phyloP scores from a whole-genome alignment of 768 basidiomycete genomes.

The Asterophora lycoperdoides region DNA sequence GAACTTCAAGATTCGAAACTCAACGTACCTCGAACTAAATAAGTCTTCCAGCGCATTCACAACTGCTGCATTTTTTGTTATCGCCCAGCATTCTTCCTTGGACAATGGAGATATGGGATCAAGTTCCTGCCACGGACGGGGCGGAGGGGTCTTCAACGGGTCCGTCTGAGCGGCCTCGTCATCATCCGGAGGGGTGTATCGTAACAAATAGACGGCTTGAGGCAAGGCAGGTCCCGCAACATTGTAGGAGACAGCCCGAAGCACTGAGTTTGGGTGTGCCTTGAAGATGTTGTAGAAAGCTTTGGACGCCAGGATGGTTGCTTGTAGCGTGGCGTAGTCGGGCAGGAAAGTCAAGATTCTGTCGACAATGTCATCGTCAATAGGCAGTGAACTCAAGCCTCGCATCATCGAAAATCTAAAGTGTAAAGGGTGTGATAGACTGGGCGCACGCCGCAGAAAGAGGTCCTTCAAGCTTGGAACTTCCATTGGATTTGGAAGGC shows the following conservation, averaged over 20 bases:
- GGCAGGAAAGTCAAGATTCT: conserved; percentile 23
- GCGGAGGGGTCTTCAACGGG: background rate
- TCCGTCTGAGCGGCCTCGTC: background rate
- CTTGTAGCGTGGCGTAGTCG: conserved; percentile 24
- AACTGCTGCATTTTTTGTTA: conserved; percentile 22
- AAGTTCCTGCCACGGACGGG: conserved; percentile 9
- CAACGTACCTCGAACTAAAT: conserved; percentile 35
- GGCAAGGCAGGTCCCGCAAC: conserved; percentile 27
- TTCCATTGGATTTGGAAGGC: no score
- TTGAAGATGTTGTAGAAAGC: conserved; percentile 27
- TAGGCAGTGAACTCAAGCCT: conserved; percentile 15
- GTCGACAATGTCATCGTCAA: conserved; percentile 30
- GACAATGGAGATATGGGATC: conserved; percentile 17
- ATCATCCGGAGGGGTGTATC: conserved; percentile 10
- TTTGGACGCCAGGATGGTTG: conserved; percentile 25
- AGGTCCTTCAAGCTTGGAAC: no score
- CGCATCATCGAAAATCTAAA: conserved; percentile 7
- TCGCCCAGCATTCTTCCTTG: conserved; percentile 16
- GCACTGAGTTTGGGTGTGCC: conserved; percentile 25
- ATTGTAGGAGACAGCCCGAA: conserved; percentile 25
- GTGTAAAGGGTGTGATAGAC: background rate
- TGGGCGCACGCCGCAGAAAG: conserved; percentile 2
- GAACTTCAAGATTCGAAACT: background rate
- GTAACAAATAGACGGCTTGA: conserved; percentile 25
- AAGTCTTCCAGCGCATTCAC: conserved; percentile 31